Conservation (phyloP, 768 basidiomycete species). For the Leucosporidium yakuticum region DNA sequence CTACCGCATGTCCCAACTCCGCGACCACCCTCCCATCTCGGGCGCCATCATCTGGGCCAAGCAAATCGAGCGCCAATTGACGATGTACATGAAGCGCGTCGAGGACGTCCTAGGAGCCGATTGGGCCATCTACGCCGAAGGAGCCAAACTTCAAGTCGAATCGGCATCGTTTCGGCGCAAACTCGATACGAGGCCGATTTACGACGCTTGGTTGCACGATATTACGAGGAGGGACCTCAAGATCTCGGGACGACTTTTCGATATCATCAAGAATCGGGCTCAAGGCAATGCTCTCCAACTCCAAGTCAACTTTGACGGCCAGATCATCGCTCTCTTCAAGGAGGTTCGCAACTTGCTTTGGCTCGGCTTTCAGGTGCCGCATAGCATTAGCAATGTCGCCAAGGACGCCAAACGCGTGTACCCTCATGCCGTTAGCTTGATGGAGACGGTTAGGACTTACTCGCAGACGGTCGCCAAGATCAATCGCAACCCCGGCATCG, state of each 20-base stretch:
- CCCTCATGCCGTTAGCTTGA: slow-evolving; percentile 88
- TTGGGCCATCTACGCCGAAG: slow-evolving; percentile 99
- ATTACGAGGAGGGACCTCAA: slow-evolving; percentile 89
- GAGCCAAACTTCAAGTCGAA: slow-evolving; percentile 92
- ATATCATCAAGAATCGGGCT: slow-evolving; percentile 53
- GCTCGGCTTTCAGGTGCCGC: slow-evolving; percentile 92
- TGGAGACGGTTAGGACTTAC: slow-evolving; percentile 99
- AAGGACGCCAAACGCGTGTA: slow-evolving; percentile 98
- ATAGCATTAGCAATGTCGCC: slow-evolving; percentile 90
- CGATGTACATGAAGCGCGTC: slow-evolving; percentile 96
- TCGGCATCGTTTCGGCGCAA: slow-evolving; percentile 87
- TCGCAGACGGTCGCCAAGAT: slow-evolving; percentile 89
- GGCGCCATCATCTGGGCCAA: slow-evolving; percentile 97
- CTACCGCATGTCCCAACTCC: slow-evolving; percentile 92
- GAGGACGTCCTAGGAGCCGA: slow-evolving; percentile 95
- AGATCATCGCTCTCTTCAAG: slow-evolving; percentile 97
- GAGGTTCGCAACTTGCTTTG: slow-evolving; percentile 92
- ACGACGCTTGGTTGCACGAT: slow-evolving; percentile 92
- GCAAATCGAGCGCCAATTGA: slow-evolving; percentile 95
- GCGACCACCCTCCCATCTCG: slow-evolving; percentile 95
- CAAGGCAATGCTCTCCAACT: slow-evolving; percentile 73
- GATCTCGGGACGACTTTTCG: slow-evolving; percentile 84
- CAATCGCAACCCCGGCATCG: slow-evolving; percentile 81
- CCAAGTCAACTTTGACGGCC: slow-evolving; percentile 94
- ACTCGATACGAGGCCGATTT: slow-evolving; percentile 87